Conservation (phyloP, 2,329 filamentous ascomycete species). For the Aspergillus bombycis region DNA sequence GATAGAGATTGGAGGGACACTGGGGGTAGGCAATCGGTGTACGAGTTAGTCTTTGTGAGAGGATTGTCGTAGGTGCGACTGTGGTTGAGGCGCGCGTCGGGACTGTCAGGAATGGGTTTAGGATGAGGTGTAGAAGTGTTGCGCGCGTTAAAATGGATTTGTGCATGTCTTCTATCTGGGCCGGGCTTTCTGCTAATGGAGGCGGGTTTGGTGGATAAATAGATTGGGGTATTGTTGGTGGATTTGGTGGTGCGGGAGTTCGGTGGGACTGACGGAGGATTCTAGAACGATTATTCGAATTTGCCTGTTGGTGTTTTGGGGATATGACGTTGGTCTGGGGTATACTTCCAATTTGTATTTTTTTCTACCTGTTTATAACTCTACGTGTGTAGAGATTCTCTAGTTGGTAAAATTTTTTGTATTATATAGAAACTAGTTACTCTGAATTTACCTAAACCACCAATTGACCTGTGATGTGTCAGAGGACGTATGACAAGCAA, state of each 20-base stretch:
- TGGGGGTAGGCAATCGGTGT: slow-evolving; percentile 31
- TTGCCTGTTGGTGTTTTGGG: not conserved
- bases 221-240: not conserved
- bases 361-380: slow-evolving; percentile 1
- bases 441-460: slow-evolving; percentile 67
- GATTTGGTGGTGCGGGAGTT: not conserved
- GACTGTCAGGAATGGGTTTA: slow-evolving; percentile 21
- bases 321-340: not conserved
- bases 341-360: not conserved
- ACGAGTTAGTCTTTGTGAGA: slow-evolving; percentile 19
- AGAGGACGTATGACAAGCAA: not conserved
- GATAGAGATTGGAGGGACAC: slow-evolving; percentile 25
- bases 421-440: not conserved
- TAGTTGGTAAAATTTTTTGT: not conserved
- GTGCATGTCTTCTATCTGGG: slow-evolving; percentile 27
- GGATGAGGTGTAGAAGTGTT: slow-evolving; percentile 30
- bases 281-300: slow-evolving; percentile 20
- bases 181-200: not conserved
- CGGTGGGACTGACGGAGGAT: slow-evolving; percentile 14
- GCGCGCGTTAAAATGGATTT: slow-evolving; percentile 31
- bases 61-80: slow-evolving; percentile 11
- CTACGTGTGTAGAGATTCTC: not conserved
- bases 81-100: slow-evolving; percentile 25
- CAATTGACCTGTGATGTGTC: slow-evolving; percentile 63
- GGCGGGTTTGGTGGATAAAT: not conserved